Conservation (phyloP, 2,329 filamentous ascomycete genomes). For the Cordyceps tenuipes region DNA sequence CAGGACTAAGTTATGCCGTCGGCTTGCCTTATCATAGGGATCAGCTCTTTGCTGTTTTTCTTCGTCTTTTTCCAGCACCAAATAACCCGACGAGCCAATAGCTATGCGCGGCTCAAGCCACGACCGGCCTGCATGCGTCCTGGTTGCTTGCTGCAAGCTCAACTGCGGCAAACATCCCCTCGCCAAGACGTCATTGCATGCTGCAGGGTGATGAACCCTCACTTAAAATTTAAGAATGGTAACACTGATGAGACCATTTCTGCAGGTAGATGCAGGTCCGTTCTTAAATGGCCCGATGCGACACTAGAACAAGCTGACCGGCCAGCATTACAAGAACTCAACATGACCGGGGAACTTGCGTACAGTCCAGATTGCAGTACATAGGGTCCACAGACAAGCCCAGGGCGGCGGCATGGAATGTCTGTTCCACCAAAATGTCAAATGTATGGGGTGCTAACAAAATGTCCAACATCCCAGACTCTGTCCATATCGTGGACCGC, state of each 20-base stretch:
- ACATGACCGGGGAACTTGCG: neutral
- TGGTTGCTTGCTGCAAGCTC: neutral
- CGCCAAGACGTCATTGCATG: neutral
- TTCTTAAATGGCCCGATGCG: neutral
- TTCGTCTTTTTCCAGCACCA: neutral
- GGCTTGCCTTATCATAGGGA: neutral
- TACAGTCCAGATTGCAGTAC: neutral
- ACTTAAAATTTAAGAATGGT: neutral
- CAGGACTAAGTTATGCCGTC: neutral
- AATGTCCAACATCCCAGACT: neutral
- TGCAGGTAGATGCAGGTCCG: conserved; percentile 5
- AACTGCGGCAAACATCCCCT: neutral
- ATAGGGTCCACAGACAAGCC: conserved; percentile 4
- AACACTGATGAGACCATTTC: conserved; percentile 1
- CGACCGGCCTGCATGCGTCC: neutral
- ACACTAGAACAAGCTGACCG: neutral
- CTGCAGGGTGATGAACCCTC: neutral
- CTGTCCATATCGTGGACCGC: neutral
- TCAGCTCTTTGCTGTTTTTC: neutral
- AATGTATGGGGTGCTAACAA: neutral
- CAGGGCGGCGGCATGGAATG: neutral
- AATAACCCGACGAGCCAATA: neutral
- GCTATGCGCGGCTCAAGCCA: neutral
- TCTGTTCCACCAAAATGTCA: neutral
- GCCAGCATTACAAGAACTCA: neutral